phyloP scores from a whole-genome alignment of 2,329 filamentous ascomycete species.

The Fusarium pininemorale region DNA sequence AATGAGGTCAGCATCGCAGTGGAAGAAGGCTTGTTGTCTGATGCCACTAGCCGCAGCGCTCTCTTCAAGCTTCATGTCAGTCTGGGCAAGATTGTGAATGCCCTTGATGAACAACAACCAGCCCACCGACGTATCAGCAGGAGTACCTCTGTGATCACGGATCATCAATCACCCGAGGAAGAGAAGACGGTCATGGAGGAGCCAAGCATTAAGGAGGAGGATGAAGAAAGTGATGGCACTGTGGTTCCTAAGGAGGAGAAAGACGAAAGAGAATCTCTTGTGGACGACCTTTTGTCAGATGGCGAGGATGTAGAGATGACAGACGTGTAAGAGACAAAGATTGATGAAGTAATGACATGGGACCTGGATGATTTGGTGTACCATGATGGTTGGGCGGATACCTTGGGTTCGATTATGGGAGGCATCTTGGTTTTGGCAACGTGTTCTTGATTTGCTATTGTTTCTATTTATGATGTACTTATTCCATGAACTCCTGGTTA shows the following conservation, averaged over 20 bases:
- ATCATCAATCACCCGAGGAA: slow-evolving; percentile 47
- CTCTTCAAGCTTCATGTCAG: slow-evolving; percentile 74
- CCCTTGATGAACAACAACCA: slow-evolving; percentile 58
- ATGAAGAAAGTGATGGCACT: slow-evolving; percentile 51
- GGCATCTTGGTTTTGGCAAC: slow-evolving; percentile 25
- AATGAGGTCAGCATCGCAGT: slow-evolving; percentile 69
- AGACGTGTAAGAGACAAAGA: slow-evolving; percentile 33
- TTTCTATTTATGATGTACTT: slow-evolving; percentile 20
- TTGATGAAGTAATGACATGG: slow-evolving; percentile 34
- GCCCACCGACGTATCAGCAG: slow-evolving; percentile 54
- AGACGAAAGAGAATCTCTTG: slow-evolving; percentile 49
- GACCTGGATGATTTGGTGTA: slow-evolving; percentile 32
- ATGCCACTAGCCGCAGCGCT: slow-evolving; percentile 69
- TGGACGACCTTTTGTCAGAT: slow-evolving; percentile 54
- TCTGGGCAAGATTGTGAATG: slow-evolving; percentile 73
- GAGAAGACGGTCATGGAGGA: slow-evolving; percentile 55
- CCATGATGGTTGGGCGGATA: slow-evolving; percentile 21
- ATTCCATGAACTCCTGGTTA: not conserved
- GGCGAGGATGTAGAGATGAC: slow-evolving; percentile 51
- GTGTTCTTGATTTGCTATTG: slow-evolving; percentile 14
- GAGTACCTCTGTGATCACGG: slow-evolving; percentile 52
- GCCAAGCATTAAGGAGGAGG: slow-evolving; percentile 59
- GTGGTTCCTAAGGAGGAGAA: slow-evolving; percentile 46
- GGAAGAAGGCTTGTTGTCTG: slow-evolving; percentile 67
- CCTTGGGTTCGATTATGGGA: slow-evolving; percentile 4